These are phyloP conservation scores for Elongisporangium undulatum DNA, from an alignment of 352 stramenopile species.

Conservation along the genomic window DNA sequence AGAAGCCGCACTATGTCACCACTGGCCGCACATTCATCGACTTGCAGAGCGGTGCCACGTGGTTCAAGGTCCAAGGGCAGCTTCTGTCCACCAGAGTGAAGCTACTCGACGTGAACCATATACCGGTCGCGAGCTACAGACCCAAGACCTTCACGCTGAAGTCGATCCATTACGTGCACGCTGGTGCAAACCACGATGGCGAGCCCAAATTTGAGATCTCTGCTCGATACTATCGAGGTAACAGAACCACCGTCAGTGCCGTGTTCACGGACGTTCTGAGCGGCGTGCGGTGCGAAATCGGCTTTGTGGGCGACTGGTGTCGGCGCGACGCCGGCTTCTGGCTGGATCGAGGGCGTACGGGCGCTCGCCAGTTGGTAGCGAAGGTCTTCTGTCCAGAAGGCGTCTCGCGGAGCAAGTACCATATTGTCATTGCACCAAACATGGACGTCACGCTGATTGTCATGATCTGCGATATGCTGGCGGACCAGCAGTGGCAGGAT, in stretches of 20 bases:
- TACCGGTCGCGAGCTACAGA: neutral
- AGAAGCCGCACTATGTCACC: no score
- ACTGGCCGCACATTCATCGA: no score
- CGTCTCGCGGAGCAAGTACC: neutral
- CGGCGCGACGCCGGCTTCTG: neutral
- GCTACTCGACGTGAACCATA: neutral
- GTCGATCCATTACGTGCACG: neutral
- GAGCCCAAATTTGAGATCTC: neutral
- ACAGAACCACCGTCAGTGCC: neutral
- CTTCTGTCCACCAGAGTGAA: neutral
- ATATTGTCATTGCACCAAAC: neutral
- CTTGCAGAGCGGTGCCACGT: neutral
- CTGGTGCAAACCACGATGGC: neutral
- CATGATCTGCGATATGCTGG: neutral
- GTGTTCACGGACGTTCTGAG: neutral
- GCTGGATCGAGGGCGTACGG: neutral
- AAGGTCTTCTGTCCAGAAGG: neutral
- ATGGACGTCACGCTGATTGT: neutral
- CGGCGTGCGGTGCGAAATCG: neutral
- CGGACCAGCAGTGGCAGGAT: neutral
- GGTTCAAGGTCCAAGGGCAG: neutral
- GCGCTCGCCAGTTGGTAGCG: neutral
- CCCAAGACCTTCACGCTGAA: neutral
- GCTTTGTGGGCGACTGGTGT: neutral
- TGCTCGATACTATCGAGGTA: neutral